Percentiles rank a stretch among this genome's conserved stretches.
phyloP scores from a whole-genome alignment of 345 rosid genomes.

The Dimocarpus longan region DNA sequence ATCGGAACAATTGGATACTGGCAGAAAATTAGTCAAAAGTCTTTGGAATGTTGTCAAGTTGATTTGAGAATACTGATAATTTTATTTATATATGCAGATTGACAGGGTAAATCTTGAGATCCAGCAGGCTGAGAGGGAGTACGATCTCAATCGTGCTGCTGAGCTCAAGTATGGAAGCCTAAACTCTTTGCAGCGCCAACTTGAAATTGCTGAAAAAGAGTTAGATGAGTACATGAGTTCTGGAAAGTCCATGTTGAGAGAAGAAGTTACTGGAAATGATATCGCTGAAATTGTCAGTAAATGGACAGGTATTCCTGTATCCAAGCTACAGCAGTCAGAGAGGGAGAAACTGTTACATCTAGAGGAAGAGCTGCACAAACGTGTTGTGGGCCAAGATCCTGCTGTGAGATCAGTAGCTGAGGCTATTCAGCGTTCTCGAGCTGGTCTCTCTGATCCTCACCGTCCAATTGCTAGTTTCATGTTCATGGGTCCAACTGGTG shows the following conservation, averaged over 20 bases:
- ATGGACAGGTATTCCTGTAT: constrained; percentile 98
- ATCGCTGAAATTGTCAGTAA: constrained; percentile 95
- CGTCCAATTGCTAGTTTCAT: constrained; percentile 98
- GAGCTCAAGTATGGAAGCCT: constrained; percentile 95
- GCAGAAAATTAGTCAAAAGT: not conserved
- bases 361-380: constrained; percentile 91
- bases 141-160: constrained; percentile 98
- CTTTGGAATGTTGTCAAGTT: not conserved
- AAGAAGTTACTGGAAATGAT: constrained; percentile 92
- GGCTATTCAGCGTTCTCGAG: constrained; percentile 97
- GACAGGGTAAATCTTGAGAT: constrained; percentile 95
- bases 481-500: constrained; percentile 99
- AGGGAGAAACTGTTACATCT: constrained; percentile 82
- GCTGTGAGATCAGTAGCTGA: constrained; percentile 95
- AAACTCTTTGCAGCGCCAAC: constrained; percentile 86
- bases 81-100: constrained; percentile 46
- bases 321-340: constrained; percentile 96
- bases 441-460: constrained; percentile 94
- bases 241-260: constrained; percentile 97
- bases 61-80: constrained; percentile 6
- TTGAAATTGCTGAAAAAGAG: constrained; percentile 83
- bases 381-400: constrained; percentile 94
- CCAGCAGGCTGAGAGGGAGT: constrained; percentile 98
- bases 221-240: constrained; percentile 82
- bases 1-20: not conserved